These are phyloP conservation scores for Coniochaeta ligniaria DNA, from an alignment of 2,329 filamentous ascomycete species.

Conservation along the genomic window DNA sequence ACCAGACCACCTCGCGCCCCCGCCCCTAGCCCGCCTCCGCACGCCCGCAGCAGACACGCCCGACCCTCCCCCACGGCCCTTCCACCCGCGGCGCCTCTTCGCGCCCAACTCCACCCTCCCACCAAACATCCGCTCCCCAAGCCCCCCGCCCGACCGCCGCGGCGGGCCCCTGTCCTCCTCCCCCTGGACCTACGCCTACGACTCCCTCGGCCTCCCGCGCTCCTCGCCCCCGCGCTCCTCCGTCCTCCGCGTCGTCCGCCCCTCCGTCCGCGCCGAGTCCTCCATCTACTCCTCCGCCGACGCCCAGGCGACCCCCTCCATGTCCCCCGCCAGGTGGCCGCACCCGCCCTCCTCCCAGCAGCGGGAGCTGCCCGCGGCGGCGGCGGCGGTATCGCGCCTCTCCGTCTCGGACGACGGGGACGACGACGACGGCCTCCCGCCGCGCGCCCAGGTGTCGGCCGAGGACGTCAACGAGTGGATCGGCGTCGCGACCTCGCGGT, in stretches of 20 bases:
- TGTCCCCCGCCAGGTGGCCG: background rate
- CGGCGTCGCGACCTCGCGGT: background rate
- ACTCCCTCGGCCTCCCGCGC: background rate
- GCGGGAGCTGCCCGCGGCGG: background rate
- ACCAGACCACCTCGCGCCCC: background rate
- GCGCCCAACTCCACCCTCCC: background rate
- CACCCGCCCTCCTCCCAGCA: background rate
- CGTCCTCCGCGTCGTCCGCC: background rate
- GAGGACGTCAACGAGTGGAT: constrained; percentile 1
- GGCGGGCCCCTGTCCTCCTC: background rate
- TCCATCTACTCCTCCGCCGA: background rate
- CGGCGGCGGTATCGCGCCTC: too few species aligned
- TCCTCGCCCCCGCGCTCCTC: background rate
- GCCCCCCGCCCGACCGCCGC: background rate
- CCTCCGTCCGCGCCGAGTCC: background rate
- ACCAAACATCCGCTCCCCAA: background rate
- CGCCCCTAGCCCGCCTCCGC: background rate
- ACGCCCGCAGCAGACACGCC: background rate
- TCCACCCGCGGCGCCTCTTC: background rate
- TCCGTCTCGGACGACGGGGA: background rate
- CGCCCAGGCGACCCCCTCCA: background rate
- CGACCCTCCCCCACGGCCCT: background rate
- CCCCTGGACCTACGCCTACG: background rate
- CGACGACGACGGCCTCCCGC: background rate
- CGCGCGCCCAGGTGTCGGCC: background rate